These are phyloP conservation scores for Cladophialophora carrionii DNA, from an alignment of 2,329 filamentous ascomycete genomes.

Conservation along the genomic window DNA sequence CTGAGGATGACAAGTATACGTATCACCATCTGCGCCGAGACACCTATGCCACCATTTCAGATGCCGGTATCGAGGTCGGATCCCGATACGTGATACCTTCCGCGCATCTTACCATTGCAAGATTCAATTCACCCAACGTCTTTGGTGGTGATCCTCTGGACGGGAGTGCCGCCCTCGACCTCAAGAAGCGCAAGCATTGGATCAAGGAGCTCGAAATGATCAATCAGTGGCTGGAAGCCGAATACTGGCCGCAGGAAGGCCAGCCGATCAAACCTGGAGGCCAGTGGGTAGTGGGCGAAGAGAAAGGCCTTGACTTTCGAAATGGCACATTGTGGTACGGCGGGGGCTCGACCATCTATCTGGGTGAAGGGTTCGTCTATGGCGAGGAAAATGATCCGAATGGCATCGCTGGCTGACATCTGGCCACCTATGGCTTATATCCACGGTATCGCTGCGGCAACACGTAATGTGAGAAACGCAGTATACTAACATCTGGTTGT, in stretches of 20 bases:
- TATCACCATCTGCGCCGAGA: slow-evolving; percentile 90
- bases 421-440: not conserved
- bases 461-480: not conserved
- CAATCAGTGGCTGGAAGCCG: slow-evolving; percentile 71
- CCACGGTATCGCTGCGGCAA: not conserved
- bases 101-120: slow-evolving; percentile 83
- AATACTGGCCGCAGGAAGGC: slow-evolving; percentile 66
- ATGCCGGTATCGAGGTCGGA: slow-evolving; percentile 68
- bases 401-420: not conserved
- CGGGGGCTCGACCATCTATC: slow-evolving; percentile 69
- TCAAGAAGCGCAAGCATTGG: slow-evolving; percentile 64
- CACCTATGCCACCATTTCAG: slow-evolving; percentile 65
- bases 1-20: slow-evolving; percentile 68
- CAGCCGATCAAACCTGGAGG: slow-evolving; percentile 53
- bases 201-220: slow-evolving; percentile 72
- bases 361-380: slow-evolving; percentile 46
- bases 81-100: slow-evolving; percentile 87
- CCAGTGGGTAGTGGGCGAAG: slow-evolving; percentile 87
- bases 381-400: slow-evolving; percentile 21
- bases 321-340: slow-evolving; percentile 85
- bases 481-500: not conserved
- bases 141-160: slow-evolving; percentile 50
- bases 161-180: slow-evolving; percentile 44
- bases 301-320: slow-evolving; percentile 75
- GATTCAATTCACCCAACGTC: slow-evolving; percentile 73